phyloP scores from a whole-genome alignment of 139 green algal genomes.

The Micromonas commoda region DNA sequence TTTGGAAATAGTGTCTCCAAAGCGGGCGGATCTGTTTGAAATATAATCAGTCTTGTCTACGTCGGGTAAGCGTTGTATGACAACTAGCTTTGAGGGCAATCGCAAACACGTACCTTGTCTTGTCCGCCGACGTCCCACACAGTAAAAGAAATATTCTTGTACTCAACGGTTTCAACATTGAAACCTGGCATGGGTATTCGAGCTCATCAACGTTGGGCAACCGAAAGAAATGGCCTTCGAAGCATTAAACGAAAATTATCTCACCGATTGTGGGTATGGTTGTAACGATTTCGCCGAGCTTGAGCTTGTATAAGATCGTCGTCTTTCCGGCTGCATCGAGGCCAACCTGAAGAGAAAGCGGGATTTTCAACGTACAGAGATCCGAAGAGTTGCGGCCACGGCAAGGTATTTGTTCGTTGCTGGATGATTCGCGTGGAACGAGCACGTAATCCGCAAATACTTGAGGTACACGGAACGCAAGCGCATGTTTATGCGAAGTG shows the following conservation, averaged over 20 bases:
- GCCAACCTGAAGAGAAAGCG: slow-evolving; percentile 62
- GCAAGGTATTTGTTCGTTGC: neutral
- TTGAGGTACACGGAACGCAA: neutral
- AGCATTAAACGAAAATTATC: too few species aligned
- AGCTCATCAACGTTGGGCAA: neutral
- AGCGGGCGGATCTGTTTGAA: slow-evolving; percentile 66
- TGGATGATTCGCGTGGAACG: neutral
- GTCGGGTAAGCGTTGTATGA: too few species aligned
- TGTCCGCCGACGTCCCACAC: slow-evolving; percentile 93
- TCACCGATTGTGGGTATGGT: slow-evolving; percentile 96
- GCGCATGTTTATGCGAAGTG: neutral
- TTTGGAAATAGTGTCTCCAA: slow-evolving; percentile 98
- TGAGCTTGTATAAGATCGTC: slow-evolving; percentile 99
- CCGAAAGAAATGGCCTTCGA: neutral
- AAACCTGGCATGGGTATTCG: slow-evolving; percentile 60
- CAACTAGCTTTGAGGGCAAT: too few species aligned
- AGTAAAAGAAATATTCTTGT: slow-evolving; percentile 60
- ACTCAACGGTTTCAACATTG: slow-evolving; percentile 91
- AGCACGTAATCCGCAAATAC: neutral
- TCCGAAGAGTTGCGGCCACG: neutral
- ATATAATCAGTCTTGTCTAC: neutral
- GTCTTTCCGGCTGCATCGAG: slow-evolving; percentile 98
- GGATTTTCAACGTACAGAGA: neutral
- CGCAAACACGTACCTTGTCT: slow-evolving; percentile 70
- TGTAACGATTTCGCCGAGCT: slow-evolving; percentile 97